Evolutionary conservation across 257 asterid species (phyloP).

Genomic region (Solanum chiquidenum): DNA sequence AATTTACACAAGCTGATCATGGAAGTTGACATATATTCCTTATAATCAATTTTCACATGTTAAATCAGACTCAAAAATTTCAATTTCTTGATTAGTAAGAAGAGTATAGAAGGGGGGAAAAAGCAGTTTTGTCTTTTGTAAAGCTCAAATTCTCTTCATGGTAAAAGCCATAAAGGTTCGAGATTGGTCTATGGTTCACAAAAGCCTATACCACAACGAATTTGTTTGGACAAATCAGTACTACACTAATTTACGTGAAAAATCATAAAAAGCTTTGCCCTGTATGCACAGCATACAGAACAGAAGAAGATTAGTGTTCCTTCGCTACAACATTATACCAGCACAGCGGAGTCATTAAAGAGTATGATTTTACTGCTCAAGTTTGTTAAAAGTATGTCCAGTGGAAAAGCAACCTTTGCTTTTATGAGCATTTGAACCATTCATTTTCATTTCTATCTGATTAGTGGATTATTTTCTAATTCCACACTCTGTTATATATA

Average conservation of each 20-base stretch:
- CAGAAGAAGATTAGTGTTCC: not conserved
- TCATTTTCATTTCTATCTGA: not conserved
- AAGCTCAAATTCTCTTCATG: not conserved
- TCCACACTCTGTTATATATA: not conserved
- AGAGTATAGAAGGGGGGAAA: not conserved
- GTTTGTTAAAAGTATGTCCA: not conserved
- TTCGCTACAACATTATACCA: not conserved
- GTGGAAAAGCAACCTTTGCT: not conserved
- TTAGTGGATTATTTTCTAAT: not conserved
- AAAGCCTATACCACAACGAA: not conserved
- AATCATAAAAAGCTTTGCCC: not conserved
- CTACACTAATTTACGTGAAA: not conserved
- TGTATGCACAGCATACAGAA: not conserved
- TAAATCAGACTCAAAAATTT: not conserved
- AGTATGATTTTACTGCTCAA: not conserved
- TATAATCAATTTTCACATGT: not conserved
- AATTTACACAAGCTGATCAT: not conserved
- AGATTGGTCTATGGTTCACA: not conserved
- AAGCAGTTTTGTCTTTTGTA: not conserved
- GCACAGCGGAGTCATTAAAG: not conserved
- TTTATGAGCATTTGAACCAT: not conserved
- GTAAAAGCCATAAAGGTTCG: not conserved
- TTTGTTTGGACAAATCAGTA: not conserved
- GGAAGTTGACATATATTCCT: not conserved
- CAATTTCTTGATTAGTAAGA: not conserved